Evolutionary conservation across 306 rosid genomes (phyloP).

Genomic region (Vigna nakashimae): DNA sequence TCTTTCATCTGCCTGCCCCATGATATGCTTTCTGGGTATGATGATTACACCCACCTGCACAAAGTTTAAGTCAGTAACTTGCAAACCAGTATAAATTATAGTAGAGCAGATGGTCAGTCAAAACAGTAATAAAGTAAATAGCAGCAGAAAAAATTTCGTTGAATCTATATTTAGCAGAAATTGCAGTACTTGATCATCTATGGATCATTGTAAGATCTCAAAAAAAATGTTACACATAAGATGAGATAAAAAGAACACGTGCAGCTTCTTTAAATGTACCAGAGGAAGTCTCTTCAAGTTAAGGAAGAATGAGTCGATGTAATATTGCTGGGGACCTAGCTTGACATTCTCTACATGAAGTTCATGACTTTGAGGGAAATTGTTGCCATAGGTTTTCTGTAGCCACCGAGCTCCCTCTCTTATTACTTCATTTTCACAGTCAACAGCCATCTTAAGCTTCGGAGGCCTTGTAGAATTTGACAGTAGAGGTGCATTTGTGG

Average conservation of each 20-base stretch:
- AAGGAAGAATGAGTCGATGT: slow-evolving; percentile 91
- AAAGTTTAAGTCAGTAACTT: slow-evolving; percentile 39
- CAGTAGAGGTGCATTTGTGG: slow-evolving; percentile 77
- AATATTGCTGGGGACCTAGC: slow-evolving; percentile 75
- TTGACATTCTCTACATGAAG: slow-evolving; percentile 77
- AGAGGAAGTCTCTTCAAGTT: slow-evolving; percentile 91
- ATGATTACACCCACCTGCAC: slow-evolving; percentile 96
- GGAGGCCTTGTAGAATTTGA: slow-evolving; percentile 67
- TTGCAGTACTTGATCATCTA: neutral
- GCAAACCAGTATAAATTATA: neutral
- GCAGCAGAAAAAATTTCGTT: neutral
- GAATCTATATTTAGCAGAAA: neutral
- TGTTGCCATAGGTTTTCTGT: slow-evolving; percentile 64
- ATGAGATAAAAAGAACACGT: slow-evolving; percentile 27
- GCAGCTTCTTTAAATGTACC: slow-evolving; percentile 56
- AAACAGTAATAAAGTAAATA: neutral
- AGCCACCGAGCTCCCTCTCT: slow-evolving; percentile 80
- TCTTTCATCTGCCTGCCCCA: slow-evolving; percentile 96
- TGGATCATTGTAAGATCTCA: neutral
- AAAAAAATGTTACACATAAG: neutral
- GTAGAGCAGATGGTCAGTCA: neutral
- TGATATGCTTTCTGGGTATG: slow-evolving; percentile 87
- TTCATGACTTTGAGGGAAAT: slow-evolving; percentile 75
- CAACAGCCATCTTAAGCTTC: slow-evolving; percentile 79
- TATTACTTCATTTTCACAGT: slow-evolving; percentile 70